Base-by-base conservation (phyloP, 345 rosid species). In the Pistacia vera region DNA sequence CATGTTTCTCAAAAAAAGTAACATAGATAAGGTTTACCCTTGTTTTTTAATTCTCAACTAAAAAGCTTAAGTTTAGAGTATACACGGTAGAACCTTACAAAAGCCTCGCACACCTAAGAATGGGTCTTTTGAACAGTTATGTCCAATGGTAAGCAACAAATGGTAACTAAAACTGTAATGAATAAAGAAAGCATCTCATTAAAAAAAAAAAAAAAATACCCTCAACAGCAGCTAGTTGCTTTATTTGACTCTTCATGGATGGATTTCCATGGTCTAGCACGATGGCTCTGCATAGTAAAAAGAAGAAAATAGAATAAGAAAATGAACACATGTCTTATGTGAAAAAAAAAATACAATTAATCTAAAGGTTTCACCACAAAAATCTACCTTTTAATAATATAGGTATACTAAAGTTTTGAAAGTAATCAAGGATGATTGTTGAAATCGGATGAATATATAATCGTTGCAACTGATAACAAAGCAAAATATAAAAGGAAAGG, bases 201-300 rank as follows among this genome's bases (percentile, higher is more conserved):
- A 25, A 28, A 51, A 28, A 78, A 78, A 28, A 51, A 28, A 78
- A 78, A 71, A 73, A 64, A 82, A 82, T 89, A 96, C 99, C 89
- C 85, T 96, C 99, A 65, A 83, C 97, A 79, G 84, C 95, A 72
- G 83, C 94, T 79, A 93, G 52, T 82, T 88, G 90, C 90, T 89
- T 89, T 75, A 87, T 79, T 74, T 89, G 95, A 80, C 75, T 81
- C 80, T 90, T 88, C 87, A 88, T 77, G 33, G 94, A 83, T 22
- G 99, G 95, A 84, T 86, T 92, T 73, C 89, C 98, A 75, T 84
- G 90, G 58, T 96, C 99, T 78, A 96, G 84, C 57, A 93, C 87
- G 81, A 96, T 94, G 72, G 99, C 93, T 88, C 99, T 96, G 92
- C 41, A 77, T 16, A 25, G 41, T 35, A 48, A 38, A 38, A 16